Evolutionary conservation across 371 early-diverging fungal species (phyloP).

Genomic region (Parasitella parasitica): DNA sequence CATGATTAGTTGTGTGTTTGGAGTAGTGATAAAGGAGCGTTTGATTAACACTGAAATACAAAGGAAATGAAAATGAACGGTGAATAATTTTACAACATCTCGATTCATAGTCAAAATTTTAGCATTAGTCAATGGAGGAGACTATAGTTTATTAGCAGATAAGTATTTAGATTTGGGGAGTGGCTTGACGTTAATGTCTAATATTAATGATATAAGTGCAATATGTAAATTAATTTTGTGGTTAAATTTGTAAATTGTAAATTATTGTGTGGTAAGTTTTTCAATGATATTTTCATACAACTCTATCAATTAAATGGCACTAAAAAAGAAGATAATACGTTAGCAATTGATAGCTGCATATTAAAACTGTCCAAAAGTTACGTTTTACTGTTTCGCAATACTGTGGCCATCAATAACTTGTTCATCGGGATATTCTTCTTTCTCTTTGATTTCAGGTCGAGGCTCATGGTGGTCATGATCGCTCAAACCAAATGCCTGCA

Average conservation of each 20-base stretch:
- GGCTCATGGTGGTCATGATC: constrained; percentile 8
- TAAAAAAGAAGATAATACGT: neutral
- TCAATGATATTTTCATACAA: too few species aligned
- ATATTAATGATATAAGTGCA: neutral
- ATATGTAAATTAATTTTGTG: neutral
- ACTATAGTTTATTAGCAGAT: neutral
- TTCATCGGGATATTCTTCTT: neutral
- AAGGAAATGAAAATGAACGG: too few species aligned
- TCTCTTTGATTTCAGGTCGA: neutral
- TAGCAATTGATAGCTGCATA: neutral
- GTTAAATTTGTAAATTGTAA: too few species aligned
- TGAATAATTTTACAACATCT: too few species aligned
- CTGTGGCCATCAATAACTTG: constrained; percentile 1
- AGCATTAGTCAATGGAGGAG: too few species aligned
- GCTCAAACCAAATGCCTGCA: constrained; percentile 34
- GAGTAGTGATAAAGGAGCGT: too few species aligned
- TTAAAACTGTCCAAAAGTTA: neutral
- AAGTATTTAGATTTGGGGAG: neutral
- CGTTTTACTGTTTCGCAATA: neutral
- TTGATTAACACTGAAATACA: too few species aligned
- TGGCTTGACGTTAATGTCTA: too few species aligned
- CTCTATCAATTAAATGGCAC: neutral
- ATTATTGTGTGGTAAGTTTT: too few species aligned
- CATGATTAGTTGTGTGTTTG: too few species aligned
- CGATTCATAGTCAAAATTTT: too few species aligned